Conservation (phyloP, 2,329 filamentous ascomycete genomes). For the Waltergamsia citrina region DNA sequence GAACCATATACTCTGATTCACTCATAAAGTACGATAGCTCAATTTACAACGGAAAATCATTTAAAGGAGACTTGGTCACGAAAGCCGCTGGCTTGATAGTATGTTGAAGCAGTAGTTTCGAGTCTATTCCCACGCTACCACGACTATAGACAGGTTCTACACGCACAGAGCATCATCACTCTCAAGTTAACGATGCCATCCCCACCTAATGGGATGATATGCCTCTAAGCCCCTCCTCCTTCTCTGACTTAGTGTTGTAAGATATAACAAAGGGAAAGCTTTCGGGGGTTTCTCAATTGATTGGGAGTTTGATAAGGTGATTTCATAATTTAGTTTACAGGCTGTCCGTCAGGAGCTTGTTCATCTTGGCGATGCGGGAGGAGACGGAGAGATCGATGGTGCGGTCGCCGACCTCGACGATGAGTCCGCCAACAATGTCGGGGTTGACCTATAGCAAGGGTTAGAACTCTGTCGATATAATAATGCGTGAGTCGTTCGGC, state of each 20-base stretch:
- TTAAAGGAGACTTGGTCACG: too few species aligned
- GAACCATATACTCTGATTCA: neutral
- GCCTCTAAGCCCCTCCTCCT: neutral
- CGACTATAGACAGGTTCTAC: slow-evolving; percentile 1
- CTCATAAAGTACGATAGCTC: too few species aligned
- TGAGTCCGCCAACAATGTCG: slow-evolving; percentile 84
- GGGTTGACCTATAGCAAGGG: slow-evolving; percentile 67
- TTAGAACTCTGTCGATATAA: too few species aligned
- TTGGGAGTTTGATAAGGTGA: slow-evolving; percentile 6
- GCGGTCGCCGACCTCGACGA: slow-evolving; percentile 95
- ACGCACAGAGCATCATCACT: neutral
- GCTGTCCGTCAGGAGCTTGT: slow-evolving; percentile 95
- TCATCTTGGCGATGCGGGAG: slow-evolving; percentile 92
- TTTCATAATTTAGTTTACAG: slow-evolving; percentile 57
- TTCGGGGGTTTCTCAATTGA: neutral
- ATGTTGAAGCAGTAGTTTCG: neutral
- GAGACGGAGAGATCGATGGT: slow-evolving; percentile 97
- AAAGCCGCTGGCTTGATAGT: too few species aligned
- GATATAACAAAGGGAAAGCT: slow-evolving; percentile 1
- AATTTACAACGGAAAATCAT: too few species aligned
- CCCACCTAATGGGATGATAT: too few species aligned
- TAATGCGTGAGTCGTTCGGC: slow-evolving; percentile 1
- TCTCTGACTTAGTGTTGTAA: neutral
- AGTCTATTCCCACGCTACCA: slow-evolving; percentile 4
- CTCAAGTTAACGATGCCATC: neutral